Evolutionary conservation across 176 grass and related monocot species (phyloP), one percentile per base, ranked within the genome.

Genomic region (Bothriochloa decipiens): DNA sequence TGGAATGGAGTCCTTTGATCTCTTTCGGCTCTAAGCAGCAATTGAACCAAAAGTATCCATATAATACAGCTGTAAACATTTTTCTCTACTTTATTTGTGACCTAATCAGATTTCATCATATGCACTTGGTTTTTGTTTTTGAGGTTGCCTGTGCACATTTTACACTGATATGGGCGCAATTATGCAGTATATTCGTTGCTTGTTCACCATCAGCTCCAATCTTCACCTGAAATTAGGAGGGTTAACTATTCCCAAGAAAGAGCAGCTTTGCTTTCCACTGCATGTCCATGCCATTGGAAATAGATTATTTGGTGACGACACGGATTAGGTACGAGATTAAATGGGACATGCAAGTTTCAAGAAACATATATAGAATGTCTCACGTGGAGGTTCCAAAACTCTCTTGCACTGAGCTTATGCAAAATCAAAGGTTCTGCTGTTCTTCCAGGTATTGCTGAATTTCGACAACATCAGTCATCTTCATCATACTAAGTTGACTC

Each of bases 11-110:
- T 64, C 75, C 83, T 89, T 89, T 89, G 66, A 77, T 92, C 77
- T 81, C 91, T 92, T 92, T 89, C 81, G 42, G 81, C 87, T 60
- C 87, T 74, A 92, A 78, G 77, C 87, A 84, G 84, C 87, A 87
- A 83, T 60, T 81, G 81, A 62, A 72, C 39, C 32, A 81, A 89
- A 86, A 89, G 52, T 67, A 83, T 27, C 70, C 81, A 89, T 89
- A 84, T 84, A 87, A 58, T 72, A 66, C 72, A 78, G 60, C 67
- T 66, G 55, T 87, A 75, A 53, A 76, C 72, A 79, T 75, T 52
- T 66, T 72, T 22, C 62, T 79, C 74, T 84, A 81, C 76, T 52
- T 84, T 60, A 60, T 60, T 25, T 75, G 42, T 86, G 87, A 92
- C 28, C 68, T 86, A 87, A 89, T 83, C 76, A 86, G 75, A 55